These are phyloP conservation scores for Salix udensis DNA, from an alignment of 345 rosid genomes.

Conservation along the genomic window DNA sequence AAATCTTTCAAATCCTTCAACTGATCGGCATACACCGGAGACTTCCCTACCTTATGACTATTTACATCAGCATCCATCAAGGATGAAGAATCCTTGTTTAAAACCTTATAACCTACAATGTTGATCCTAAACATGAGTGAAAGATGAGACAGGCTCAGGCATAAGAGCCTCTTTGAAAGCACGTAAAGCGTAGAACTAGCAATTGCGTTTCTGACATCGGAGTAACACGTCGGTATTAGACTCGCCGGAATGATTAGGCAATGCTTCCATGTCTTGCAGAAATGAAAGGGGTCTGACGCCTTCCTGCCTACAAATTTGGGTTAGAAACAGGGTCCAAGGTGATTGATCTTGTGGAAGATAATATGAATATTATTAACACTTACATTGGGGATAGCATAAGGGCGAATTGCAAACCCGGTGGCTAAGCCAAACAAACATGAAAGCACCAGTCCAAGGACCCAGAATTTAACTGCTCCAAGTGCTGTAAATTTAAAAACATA, in stretches of 20 bases:
- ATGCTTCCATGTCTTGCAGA: slow-evolving; percentile 63
- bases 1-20: slow-evolving; percentile 34
- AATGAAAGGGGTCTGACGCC: slow-evolving; percentile 29
- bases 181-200: slow-evolving; percentile 34
- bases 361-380: slow-evolving; percentile 20
- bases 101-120: slow-evolving; percentile 23
- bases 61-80: slow-evolving; percentile 32
- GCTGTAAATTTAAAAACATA: slow-evolving; percentile 18
- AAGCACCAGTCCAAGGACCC: slow-evolving; percentile 34
- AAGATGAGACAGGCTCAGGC: slow-evolving; percentile 50
- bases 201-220: slow-evolving; percentile 53
- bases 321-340: slow-evolving; percentile 22
- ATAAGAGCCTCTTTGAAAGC: slow-evolving; percentile 36
- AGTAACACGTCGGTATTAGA: slow-evolving; percentile 50
- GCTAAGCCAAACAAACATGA: slow-evolving; percentile 42
- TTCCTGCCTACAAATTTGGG: slow-evolving; percentile 62
- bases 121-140: slow-evolving; percentile 49
- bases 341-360: neutral
- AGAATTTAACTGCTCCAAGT: slow-evolving; percentile 29
- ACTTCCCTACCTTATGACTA: slow-evolving; percentile 15
- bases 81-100: slow-evolving; percentile 17
- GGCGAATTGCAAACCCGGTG: slow-evolving; percentile 34
- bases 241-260: slow-evolving; percentile 60
- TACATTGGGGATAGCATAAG: slow-evolving; percentile 36
- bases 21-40: slow-evolving; percentile 18